phyloP scores from a whole-genome alignment of 257 asterid genomes.

The Solanum sejunctum region DNA sequence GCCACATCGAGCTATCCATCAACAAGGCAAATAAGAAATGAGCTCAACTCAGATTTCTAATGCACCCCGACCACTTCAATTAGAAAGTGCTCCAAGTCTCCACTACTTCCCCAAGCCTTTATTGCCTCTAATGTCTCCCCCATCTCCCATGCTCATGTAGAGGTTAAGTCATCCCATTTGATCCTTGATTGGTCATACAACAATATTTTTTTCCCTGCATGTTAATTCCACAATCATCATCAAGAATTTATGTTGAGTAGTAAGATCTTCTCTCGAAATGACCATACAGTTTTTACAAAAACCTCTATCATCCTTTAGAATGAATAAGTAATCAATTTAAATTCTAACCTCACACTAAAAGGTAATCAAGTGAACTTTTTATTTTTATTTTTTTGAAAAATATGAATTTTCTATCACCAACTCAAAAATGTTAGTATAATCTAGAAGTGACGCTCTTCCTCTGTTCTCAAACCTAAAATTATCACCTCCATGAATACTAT shows the following conservation, averaged over 20 bases:
- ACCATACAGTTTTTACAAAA: too few species aligned
- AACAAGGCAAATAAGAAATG: neutral
- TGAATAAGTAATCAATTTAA: neutral
- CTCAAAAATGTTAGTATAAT: neutral
- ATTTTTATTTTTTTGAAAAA: neutral
- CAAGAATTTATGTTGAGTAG: neutral
- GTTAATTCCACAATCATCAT: neutral
- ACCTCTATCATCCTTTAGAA: neutral
- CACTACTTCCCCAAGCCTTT: neutral
- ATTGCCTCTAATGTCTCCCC: neutral
- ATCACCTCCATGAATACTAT: neutral
- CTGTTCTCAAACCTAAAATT: neutral
- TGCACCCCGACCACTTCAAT: neutral
- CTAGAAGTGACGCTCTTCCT: neutral
- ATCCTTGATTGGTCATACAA: neutral
- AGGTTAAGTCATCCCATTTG: neutral
- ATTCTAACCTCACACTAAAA: neutral
- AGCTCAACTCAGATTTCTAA: neutral
- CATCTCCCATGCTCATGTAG: neutral
- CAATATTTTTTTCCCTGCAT: neutral
- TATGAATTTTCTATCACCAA: neutral
- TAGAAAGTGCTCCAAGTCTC: neutral
- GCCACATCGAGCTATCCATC: neutral
- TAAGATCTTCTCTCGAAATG: neutral
- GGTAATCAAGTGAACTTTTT: neutral